Conservation (phyloP, 805 yeast genomes). For the Candida khao-thaluensis region DNA sequence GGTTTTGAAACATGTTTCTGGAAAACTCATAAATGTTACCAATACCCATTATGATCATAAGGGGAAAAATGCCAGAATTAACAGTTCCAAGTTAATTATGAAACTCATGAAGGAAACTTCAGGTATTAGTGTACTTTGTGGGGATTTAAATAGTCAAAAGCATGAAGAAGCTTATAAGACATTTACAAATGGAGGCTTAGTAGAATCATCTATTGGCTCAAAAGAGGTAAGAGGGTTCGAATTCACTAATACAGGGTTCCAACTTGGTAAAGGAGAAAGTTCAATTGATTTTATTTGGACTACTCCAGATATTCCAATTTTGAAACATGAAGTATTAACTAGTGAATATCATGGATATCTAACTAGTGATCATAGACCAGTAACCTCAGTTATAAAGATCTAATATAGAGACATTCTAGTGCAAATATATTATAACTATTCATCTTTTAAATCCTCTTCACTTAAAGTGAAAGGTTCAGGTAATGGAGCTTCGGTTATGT, state of each 20-base stretch:
- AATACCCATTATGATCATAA: conserved; percentile 43
- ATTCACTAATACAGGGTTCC: conserved; percentile 39
- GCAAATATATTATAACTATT: conserved; percentile 12
- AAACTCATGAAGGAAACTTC: conserved; percentile 24
- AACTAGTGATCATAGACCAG: conserved; percentile 42
- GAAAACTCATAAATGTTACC: conserved; percentile 27
- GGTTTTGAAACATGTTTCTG: conserved; percentile 24
- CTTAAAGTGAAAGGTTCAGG: conserved; percentile 69
- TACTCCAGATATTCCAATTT: conserved; percentile 15
- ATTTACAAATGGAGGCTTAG: conserved; percentile 22
- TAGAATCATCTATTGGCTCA: conserved; percentile 21
- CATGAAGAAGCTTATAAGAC: conserved; percentile 35
- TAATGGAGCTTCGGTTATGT: conserved; percentile 69
- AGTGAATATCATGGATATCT: conserved; percentile 30
- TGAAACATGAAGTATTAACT: conserved; percentile 19
- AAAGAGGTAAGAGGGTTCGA: conserved; percentile 39
- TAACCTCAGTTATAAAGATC: conserved; percentile 16
- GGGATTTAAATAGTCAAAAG: conserved; percentile 39
- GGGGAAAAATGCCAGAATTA: conserved; percentile 32
- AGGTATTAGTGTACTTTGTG: conserved; percentile 30
- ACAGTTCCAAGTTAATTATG: conserved; percentile 30
- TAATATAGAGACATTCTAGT: no score
- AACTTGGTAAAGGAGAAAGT: conserved; percentile 20
- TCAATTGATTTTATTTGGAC: conserved; percentile 47
- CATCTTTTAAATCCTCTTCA: conserved; percentile 51